phyloP scores from a whole-genome alignment of 2,329 filamentous ascomycete genomes.

The Cryphonectria naterciae region DNA sequence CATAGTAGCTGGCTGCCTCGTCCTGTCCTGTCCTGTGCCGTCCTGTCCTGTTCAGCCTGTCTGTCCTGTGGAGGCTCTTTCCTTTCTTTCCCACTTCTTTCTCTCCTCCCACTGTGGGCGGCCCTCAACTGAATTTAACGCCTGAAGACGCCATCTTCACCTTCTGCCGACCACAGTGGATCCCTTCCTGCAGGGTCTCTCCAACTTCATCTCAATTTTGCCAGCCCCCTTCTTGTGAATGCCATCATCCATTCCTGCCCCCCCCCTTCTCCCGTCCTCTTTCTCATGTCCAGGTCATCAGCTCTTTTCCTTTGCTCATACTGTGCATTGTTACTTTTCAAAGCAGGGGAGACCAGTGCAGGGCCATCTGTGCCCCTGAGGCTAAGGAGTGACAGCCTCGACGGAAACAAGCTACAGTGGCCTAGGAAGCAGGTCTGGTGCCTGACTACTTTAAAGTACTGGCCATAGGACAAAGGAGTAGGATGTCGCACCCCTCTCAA shows the following conservation, averaged over 20 bases:
- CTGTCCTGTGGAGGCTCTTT: background rate
- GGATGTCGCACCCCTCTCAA: background rate
- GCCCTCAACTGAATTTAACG: background rate
- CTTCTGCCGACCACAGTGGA: background rate
- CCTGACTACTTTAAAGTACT: background rate
- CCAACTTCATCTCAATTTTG: background rate
- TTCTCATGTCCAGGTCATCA: background rate
- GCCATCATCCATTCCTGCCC: background rate
- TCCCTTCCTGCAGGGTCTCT: conserved; percentile 5
- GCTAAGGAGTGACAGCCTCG: background rate
- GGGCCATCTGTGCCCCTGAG: background rate
- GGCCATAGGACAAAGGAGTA: background rate
- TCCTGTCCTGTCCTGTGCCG: background rate
- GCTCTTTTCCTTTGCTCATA: background rate
- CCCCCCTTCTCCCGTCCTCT: background rate
- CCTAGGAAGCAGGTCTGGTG: background rate
- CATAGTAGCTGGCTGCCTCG: no score
- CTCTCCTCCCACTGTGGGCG: background rate
- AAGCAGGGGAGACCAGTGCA: background rate
- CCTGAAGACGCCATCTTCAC: background rate
- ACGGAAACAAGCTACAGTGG: background rate
- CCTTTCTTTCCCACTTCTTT: background rate
- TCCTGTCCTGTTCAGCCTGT: background rate
- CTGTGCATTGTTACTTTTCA: background rate
- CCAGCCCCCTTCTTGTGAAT: background rate